Percentiles rank a stretch among this genome's conserved stretches.
These are phyloP conservation scores for Echinosophora koreensis DNA, from an alignment of 306 rosid species.

Conservation along the genomic window DNA sequence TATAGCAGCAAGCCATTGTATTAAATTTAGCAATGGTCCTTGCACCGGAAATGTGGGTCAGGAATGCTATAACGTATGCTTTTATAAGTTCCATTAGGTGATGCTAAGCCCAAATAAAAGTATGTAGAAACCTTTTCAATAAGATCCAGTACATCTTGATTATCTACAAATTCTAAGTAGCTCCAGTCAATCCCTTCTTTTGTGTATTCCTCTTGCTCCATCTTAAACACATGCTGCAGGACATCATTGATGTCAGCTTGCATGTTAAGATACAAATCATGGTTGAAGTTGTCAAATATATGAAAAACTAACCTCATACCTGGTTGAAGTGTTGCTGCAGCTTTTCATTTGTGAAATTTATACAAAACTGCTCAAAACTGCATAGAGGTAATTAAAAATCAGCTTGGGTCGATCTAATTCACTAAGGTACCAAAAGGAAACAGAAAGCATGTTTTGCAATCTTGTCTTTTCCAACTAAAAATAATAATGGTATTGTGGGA, in stretches of 20 bases:
- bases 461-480: slow-evolving; percentile 22
- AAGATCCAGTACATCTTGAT: slow-evolving; percentile 90
- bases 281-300: slow-evolving; percentile 59
- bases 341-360: slow-evolving; percentile 94
- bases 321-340: slow-evolving; percentile 99
- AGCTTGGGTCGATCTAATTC: slow-evolving; percentile 41
- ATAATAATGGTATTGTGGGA: slow-evolving; percentile 32
- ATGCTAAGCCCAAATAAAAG: slow-evolving; percentile 27
- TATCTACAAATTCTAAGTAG: slow-evolving; percentile 89
- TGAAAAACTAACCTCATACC: slow-evolving; percentile 92
- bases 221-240: slow-evolving; percentile 92
- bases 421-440: slow-evolving; percentile 20
- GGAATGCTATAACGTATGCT: slow-evolving; percentile 22
- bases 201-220: slow-evolving; percentile 91
- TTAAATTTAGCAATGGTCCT: slow-evolving; percentile 14
- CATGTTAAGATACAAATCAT: slow-evolving; percentile 46
- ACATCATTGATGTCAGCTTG: slow-evolving; percentile 56
- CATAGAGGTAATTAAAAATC: slow-evolving; percentile 47
- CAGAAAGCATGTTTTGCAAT: slow-evolving; percentile 19
- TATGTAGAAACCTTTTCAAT: slow-evolving; percentile 80
- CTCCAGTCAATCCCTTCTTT: slow-evolving; percentile 89
- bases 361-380: slow-evolving; percentile 97
- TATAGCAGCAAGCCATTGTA: slow-evolving; percentile 19
- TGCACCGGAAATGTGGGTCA: slow-evolving; percentile 34
- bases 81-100: slow-evolving; percentile 13